Conservation (phyloP, 208 protist genomes). For the Trichomonas gallinae region DNA sequence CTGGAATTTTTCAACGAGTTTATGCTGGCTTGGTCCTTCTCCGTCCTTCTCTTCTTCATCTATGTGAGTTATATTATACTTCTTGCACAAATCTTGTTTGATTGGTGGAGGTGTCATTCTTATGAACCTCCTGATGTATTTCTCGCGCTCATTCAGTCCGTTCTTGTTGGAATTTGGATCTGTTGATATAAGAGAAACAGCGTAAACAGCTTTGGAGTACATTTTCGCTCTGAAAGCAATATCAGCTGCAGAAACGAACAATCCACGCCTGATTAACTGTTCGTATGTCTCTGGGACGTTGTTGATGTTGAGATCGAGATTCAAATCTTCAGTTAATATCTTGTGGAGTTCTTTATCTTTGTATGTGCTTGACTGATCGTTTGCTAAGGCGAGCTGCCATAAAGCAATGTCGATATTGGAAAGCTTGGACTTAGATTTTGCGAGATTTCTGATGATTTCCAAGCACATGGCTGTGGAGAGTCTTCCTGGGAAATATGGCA, state of each 20-base stretch:
- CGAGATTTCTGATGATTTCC: background rate
- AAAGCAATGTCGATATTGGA: background rate
- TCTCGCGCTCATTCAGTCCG: too few relatives aligned
- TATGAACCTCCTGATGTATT: background rate
- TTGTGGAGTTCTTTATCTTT: background rate
- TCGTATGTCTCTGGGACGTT: background rate
- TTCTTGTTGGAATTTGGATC: background rate
- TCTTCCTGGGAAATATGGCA: background rate
- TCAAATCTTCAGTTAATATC: background rate
- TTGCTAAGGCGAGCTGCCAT: background rate
- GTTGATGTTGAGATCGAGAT: background rate
- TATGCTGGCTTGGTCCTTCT: background rate
- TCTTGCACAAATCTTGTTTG: background rate
- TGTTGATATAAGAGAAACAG: background rate
- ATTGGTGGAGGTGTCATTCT: background rate
- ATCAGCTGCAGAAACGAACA: background rate
- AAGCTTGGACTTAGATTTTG: background rate
- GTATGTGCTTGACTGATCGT: background rate
- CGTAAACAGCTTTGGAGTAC: background rate
- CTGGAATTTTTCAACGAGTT: background rate
- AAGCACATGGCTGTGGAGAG: background rate
- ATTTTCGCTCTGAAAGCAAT: background rate
- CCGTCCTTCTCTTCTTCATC: background rate
- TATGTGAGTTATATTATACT: background rate
- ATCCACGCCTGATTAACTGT: background rate